A percentile compares a stretch with the other conserved stretches of the same genome.
phyloP scores from a whole-genome alignment of 257 asterid genomes.

The Solanum rostratum region DNA sequence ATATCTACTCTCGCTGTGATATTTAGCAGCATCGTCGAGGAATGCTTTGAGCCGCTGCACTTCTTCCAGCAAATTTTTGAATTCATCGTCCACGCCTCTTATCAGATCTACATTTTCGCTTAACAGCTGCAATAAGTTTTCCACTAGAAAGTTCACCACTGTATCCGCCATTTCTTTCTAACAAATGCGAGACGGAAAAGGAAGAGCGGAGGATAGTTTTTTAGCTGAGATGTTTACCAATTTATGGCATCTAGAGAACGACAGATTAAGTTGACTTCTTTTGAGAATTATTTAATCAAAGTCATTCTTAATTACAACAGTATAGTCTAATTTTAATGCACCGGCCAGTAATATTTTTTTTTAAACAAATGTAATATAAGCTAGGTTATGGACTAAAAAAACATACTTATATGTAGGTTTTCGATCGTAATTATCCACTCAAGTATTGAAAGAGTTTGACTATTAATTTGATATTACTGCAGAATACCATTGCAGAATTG shows the following conservation, averaged over 20 bases:
- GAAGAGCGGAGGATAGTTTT: neutral
- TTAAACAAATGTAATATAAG: neutral
- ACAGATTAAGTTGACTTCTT: neutral
- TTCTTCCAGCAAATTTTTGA: neutral
- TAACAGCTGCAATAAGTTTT: neutral
- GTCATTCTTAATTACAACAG: neutral
- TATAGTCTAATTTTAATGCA: neutral
- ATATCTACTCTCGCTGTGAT: too few relatives aligned
- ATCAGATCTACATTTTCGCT: neutral
- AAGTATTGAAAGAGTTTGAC: too few relatives aligned
- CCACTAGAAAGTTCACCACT: neutral
- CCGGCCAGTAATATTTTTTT: neutral
- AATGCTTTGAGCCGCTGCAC: neutral
- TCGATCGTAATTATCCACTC: too few relatives aligned
- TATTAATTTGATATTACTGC: too few relatives aligned
- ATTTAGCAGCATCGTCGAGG: too few relatives aligned
- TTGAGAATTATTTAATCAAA: neutral
- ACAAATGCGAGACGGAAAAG: neutral
- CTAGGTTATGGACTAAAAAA: too few relatives aligned
- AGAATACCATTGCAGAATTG: too few relatives aligned
- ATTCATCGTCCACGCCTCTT: neutral
- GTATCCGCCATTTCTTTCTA: neutral
- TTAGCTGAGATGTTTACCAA: neutral
- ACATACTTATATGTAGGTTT: too few relatives aligned
- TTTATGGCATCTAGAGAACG: neutral